Percentiles rank a stretch among this genome's conserved stretches.
phyloP scores from a whole-genome alignment of 192 early-diverging fungal genomes.

The Linderina pennispora region DNA sequence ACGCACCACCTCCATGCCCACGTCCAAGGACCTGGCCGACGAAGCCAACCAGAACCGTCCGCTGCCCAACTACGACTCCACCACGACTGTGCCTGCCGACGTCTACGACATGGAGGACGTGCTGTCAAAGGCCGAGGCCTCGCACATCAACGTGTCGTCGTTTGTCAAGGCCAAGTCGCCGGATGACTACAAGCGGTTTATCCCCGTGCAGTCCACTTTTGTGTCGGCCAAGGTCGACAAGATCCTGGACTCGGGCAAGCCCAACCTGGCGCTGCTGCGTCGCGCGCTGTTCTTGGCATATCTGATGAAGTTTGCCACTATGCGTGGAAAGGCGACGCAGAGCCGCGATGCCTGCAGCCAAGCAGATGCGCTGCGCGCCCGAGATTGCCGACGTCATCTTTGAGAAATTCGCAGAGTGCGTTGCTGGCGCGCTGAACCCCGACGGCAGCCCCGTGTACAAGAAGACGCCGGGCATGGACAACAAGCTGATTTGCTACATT shows the following conservation, averaged over 20 bases:
- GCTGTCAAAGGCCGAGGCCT: slow-evolving; percentile 55
- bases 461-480: slow-evolving; percentile 58
- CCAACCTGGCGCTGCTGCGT: slow-evolving; percentile 34
- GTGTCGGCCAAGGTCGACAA: slow-evolving; percentile 28
- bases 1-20: slow-evolving; percentile 57
- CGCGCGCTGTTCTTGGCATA: slow-evolving; percentile 69
- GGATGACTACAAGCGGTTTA: slow-evolving; percentile 10
- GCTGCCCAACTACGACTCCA: slow-evolving; percentile 69
- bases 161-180: slow-evolving; percentile 46
- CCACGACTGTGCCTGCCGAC: slow-evolving; percentile 58
- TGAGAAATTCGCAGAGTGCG: slow-evolving; percentile 57
- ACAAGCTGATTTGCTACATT: slow-evolving; percentile 75
- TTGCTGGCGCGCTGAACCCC: slow-evolving; percentile 45
- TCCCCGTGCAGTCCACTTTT: slow-evolving; percentile 27
- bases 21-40: slow-evolving; percentile 48
- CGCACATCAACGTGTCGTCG: slow-evolving; percentile 56
- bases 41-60: slow-evolving; percentile 53
- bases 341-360: slow-evolving; percentile 38
- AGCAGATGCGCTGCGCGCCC: slow-evolving; percentile 51
- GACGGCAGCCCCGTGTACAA: slow-evolving; percentile 39
- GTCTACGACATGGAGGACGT: slow-evolving; percentile 82
- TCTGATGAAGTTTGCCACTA: slow-evolving; percentile 63
- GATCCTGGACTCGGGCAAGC: slow-evolving; percentile 20
- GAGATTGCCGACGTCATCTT: slow-evolving; percentile 47
- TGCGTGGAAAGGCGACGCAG: slow-evolving; percentile 43